Evolutionary conservation across 2,329 filamentous ascomycete species (phyloP).

Genomic region (Apiospora marii): DNA sequence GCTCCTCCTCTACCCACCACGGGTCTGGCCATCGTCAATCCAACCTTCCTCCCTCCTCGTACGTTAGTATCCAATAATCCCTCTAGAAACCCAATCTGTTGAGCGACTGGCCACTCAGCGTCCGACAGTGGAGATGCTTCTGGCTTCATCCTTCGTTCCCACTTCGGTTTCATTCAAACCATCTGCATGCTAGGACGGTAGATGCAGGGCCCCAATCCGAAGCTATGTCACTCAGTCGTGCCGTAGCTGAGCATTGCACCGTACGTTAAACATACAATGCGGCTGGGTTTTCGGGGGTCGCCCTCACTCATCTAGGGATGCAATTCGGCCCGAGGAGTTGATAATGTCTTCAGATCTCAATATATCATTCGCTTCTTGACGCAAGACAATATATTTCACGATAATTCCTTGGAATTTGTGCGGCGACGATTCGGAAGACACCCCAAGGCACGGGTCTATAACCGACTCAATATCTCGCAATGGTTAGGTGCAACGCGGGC

Average conservation of each 20-base stretch:
- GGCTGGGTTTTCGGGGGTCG: neutral
- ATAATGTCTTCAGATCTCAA: neutral
- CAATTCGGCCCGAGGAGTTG: neutral
- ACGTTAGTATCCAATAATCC: constrained; percentile 20
- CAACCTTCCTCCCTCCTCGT: constrained; percentile 3
- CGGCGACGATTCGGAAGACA: neutral
- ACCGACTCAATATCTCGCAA: neutral
- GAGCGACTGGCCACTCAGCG: neutral
- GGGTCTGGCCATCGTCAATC: constrained; percentile 17
- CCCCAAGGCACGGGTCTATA: neutral
- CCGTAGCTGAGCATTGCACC: neutral
- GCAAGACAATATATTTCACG: neutral
- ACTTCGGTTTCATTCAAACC: constrained; percentile 20
- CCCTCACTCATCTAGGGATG: neutral
- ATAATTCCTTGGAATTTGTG: neutral
- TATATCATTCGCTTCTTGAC: neutral
- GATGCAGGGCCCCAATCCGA: neutral
- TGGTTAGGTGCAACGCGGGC: neutral
- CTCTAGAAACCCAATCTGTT: constrained; percentile 10
- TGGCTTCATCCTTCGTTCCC: constrained; percentile 21
- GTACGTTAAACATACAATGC: constrained; percentile 12
- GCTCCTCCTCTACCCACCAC: constrained; percentile 20
- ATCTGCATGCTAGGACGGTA: neutral
- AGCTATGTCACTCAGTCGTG: neutral
- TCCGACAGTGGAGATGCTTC: constrained; percentile 10